Conservation (phyloP, 1,139 yeast species). For the Suhomyces terraborum region DNA sequence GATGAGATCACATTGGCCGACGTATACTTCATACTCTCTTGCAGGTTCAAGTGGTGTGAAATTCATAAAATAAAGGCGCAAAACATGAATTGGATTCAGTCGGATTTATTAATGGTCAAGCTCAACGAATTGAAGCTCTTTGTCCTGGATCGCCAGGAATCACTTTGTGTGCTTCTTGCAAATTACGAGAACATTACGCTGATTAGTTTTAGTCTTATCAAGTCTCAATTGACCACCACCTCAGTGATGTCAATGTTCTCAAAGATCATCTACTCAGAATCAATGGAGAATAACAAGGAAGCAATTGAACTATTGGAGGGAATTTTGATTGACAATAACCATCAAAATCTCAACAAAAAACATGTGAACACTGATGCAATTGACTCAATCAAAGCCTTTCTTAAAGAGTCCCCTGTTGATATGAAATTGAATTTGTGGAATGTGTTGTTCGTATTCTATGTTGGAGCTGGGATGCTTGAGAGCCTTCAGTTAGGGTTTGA, state of each 20-base stretch:
- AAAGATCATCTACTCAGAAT: conserved; percentile 49
- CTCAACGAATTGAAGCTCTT: conserved; percentile 26
- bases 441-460: conserved; percentile 63
- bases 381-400: conserved; percentile 57
- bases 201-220: conserved; percentile 52
- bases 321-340: conserved; percentile 36
- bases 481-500: conserved; percentile 59
- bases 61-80: conserved; percentile 35
- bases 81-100: conserved; percentile 35
- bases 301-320: conserved; percentile 57
- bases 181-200: conserved; percentile 65
- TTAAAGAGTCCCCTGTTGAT: conserved; percentile 63
- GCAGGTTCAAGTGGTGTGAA: conserved; percentile 40
- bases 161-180: conserved; percentile 25
- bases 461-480: conserved; percentile 37
- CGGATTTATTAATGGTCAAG: conserved; percentile 28
- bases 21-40: conserved; percentile 10
- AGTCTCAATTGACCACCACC: conserved; percentile 64
- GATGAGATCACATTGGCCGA: not conserved
- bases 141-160: conserved; percentile 11
- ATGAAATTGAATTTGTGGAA: conserved; percentile 78
- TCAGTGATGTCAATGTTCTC: conserved; percentile 70
- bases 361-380: conserved; percentile 27
- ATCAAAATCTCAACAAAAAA: conserved; percentile 3
- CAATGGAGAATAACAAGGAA: conserved; percentile 40